Evolutionary conservation across 1,139 yeast species (phyloP).

Genomic region (Scheffersomyces titani): DNA sequence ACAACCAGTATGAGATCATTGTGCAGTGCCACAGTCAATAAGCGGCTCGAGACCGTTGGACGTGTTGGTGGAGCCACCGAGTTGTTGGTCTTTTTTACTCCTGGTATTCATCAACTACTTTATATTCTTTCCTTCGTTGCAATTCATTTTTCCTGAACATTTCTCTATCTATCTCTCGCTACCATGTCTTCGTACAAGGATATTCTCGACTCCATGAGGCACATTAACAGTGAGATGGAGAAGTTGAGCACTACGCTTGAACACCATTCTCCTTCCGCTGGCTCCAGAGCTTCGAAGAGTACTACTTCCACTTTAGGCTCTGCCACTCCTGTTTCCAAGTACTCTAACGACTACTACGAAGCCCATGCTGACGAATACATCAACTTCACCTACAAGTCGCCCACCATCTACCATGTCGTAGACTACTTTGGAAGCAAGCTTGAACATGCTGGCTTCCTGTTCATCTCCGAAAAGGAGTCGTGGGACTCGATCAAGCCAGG

Average conservation of each 20-base stretch:
- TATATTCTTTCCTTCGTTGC: not conserved
- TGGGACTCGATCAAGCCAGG: constrained; percentile 48
- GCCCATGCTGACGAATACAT: constrained; percentile 51
- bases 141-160: not conserved
- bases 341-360: constrained; percentile 27
- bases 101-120: not conserved
- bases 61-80: not conserved
- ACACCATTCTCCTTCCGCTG: not conserved
- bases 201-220: constrained; percentile 5
- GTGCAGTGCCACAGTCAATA: not conserved
- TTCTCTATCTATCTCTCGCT: not conserved
- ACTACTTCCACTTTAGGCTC: not conserved
- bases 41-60: not conserved
- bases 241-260: not conserved
- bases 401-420: constrained; percentile 65
- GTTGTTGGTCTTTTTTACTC: not conserved
- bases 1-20: not conserved
- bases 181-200: constrained; percentile 3
- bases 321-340: constrained; percentile 7
- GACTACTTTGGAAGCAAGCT: constrained; percentile 42
- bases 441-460: constrained; percentile 52
- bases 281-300: not conserved
- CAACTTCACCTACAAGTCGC: constrained; percentile 58
- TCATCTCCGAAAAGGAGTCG: constrained; percentile 50
- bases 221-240: not conserved